Base-by-base conservation (phyloP, 805 yeast species). In the Barnettozyma populi region DNA sequence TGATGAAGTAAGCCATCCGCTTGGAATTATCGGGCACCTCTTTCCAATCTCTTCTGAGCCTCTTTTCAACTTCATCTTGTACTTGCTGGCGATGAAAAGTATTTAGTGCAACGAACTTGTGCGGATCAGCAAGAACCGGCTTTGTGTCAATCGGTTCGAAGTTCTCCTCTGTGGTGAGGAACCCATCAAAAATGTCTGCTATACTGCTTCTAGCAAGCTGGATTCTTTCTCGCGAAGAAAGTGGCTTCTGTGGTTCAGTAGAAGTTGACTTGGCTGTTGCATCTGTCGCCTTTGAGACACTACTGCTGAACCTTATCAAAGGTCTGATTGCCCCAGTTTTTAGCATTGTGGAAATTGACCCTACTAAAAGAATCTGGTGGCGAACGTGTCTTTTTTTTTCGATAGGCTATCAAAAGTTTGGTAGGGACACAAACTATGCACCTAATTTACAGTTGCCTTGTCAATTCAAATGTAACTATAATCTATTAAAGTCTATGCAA, bases 21-120 rank as follows among this genome's bases (percentile, higher is more conserved):
- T 84, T 83, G 45, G 74, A 74, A 44, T 75, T 72, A 11, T 51
- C 51, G 4, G 78, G 69, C 40, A 83, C 53, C 36, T 68, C 63
- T 2, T 62, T 61, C 95, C 95, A 86, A 46, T 75, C 71, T 45
- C 71, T 71, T 52, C 75, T 79, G 57, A 66, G 68, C 48, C 67
- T 66, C 24, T 77, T 59, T 53, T 74, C 62, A 62, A 81, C 63
- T 49, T 80, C 83, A 36, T 73, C 72, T 25, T 76, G 65, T 18
- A 74, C 75, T 53, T 79, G 84, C 43, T 82, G 80, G 56, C 82
- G 81, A 52, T 76, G 83, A 32, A 78, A 57, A 61, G 71, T 56
- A 63, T 63, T 20, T 57, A 47, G 6, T 54, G 67, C 53, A 63
- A 69, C 51, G 41, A 49, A 55, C 29, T 65, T 55, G 10, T 49